These are phyloP conservation scores for Aspergillus texensis DNA, from an alignment of 2,329 filamentous ascomycete species.

Conservation along the genomic window DNA sequence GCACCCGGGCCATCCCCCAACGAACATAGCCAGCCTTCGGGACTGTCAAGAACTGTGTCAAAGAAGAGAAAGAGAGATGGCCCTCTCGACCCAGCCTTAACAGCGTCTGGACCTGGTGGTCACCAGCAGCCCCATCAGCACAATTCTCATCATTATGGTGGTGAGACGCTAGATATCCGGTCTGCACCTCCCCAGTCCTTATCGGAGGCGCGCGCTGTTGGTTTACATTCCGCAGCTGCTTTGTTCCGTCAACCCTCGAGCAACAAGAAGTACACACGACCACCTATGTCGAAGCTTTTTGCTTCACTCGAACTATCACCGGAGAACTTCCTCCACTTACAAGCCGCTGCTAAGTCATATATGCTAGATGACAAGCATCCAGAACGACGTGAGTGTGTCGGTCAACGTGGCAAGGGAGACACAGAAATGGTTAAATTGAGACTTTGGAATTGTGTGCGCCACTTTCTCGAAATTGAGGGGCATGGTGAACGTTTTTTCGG, in stretches of 20 bases:
- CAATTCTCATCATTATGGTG: slow-evolving; percentile 30
- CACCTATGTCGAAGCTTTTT: slow-evolving; percentile 61
- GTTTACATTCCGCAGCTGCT: slow-evolving; percentile 57
- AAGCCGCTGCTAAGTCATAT: slow-evolving; percentile 58
- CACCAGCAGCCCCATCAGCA: slow-evolving; percentile 26
- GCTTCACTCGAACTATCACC: slow-evolving; percentile 58
- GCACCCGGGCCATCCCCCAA: slow-evolving; percentile 26
- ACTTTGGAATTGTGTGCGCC: slow-evolving; percentile 58
- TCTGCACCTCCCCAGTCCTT: slow-evolving; percentile 40
- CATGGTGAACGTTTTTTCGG: slow-evolving; percentile 57
- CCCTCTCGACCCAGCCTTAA: slow-evolving; percentile 40
- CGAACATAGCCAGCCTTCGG: slow-evolving; percentile 32
- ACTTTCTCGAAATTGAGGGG: slow-evolving; percentile 55
- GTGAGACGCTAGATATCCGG: slow-evolving; percentile 40
- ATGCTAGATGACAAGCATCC: slow-evolving; percentile 60
- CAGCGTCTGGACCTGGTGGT: slow-evolving; percentile 22
- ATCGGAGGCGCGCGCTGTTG: slow-evolving; percentile 51
- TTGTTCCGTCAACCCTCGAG: slow-evolving; percentile 54
- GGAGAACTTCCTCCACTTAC: slow-evolving; percentile 59
- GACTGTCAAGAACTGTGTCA: slow-evolving; percentile 36
- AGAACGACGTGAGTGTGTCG: slow-evolving; percentile 60
- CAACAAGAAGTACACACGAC: slow-evolving; percentile 60
- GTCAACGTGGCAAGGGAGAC: slow-evolving; percentile 57
- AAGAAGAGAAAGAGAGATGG: slow-evolving; percentile 48
- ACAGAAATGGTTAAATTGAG: slow-evolving; percentile 60